These are phyloP conservation scores for Margaritispora aquatica DNA, from an alignment of 495 filamentous ascomycete species.

Conservation along the genomic window DNA sequence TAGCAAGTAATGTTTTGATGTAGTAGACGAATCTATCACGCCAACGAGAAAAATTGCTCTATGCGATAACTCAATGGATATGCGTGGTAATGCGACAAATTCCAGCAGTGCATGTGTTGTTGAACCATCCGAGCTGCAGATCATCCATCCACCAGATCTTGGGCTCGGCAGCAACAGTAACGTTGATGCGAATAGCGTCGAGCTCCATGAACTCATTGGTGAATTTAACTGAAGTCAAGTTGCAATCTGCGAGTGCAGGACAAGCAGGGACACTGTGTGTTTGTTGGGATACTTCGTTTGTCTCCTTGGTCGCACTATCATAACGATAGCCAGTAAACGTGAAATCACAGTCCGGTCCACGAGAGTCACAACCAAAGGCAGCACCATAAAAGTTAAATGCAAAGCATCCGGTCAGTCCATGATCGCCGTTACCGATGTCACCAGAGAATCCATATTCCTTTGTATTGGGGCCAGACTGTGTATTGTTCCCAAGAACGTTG, in stretches of 20 bases:
- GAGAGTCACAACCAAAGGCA: constrained; percentile 23
- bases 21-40: too few species aligned
- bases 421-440: constrained; percentile 20
- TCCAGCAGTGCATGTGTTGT: constrained; percentile 19
- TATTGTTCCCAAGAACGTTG: constrained; percentile 10
- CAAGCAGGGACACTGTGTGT: constrained; percentile 11
- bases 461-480: constrained; percentile 15
- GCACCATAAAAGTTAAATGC: constrained; percentile 23
- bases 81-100: constrained; percentile 19
- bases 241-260: constrained; percentile 15
- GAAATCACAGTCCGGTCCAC: constrained; percentile 19
- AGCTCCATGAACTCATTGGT: constrained; percentile 14
- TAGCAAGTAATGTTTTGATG: too few species aligned
- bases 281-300: constrained; percentile 5
- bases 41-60: too few species aligned
- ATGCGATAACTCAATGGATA: constrained; percentile 16
- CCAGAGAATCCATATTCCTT: constrained; percentile 17
- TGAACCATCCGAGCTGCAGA: constrained; percentile 19
- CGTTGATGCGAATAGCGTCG: constrained; percentile 18
- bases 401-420: constrained; percentile 21
- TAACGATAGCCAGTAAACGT: constrained; percentile 17
- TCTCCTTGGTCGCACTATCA: neutral
- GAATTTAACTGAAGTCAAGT: constrained; percentile 9
- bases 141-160: constrained; percentile 27
- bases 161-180: constrained; percentile 15